A percentile compares a stretch with the other conserved stretches of the same genome.
Conservation (phyloP, 2,329 filamentous ascomycete species). For the Aspergillus aculeatinus region DNA sequence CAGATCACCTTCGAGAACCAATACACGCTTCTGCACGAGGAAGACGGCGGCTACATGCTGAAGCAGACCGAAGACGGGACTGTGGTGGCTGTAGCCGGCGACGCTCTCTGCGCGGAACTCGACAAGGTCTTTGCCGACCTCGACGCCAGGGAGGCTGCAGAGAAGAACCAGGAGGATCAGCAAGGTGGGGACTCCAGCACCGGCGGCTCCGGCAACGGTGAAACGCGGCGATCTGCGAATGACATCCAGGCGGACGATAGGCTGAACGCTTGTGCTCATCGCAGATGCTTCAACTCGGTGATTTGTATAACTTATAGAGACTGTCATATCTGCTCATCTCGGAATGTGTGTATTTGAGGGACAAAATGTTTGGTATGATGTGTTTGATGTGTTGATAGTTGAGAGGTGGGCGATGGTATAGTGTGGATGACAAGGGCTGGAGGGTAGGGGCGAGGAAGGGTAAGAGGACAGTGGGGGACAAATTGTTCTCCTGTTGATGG, state of each 20-base stretch:
- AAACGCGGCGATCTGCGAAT: not conserved
- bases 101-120: not conserved
- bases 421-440: not conserved
- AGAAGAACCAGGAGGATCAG: not conserved
- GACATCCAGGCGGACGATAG: not conserved
- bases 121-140: not conserved
- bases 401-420: not conserved
- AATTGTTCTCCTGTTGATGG: too few species aligned
- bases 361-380: not conserved
- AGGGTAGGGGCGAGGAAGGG: too few species aligned
- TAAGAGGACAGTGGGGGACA: too few species aligned
- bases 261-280: not conserved
- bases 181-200: not conserved
- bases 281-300: not conserved
- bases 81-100: not conserved
- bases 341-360: not conserved
- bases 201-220: not conserved
- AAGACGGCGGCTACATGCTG: not conserved
- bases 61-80: not conserved
- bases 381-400: not conserved
- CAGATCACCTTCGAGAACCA: not conserved
- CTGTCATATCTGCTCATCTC: not conserved
- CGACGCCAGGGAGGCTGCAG: not conserved
- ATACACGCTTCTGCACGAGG: not conserved
- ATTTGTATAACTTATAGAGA: not conserved